Base-by-base conservation (phyloP, 2,329 filamentous ascomycete species). In the Hymenotorrendiella dingleyae region DNA sequence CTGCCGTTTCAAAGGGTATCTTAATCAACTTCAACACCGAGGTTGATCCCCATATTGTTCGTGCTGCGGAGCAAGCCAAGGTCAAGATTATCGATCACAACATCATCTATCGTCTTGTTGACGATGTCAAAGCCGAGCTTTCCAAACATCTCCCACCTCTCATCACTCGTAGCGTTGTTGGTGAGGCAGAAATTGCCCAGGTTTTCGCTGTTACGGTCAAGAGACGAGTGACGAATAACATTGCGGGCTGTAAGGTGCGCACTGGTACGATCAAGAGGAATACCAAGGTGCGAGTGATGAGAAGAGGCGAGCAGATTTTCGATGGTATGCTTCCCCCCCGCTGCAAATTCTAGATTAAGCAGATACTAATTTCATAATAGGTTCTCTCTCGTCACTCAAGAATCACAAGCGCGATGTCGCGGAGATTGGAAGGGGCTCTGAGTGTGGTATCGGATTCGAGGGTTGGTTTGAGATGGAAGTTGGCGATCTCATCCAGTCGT, bases 391-490 rank as follows among this genome's bases (percentile, higher is more conserved):
- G 14, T 86, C 86, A 1, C 78, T 98, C 45, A 96, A 93, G 68
- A 86, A 94, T 58, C 80, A 85, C 63, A 96, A 97, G 73, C 94
- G 94, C 63, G 87, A 96, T 52, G 86, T 93, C 22, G 70, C 72
- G 34, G 87, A 95, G 59, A 93, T 94, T 80, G 81, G 80, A 57
- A 97, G 94, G 67, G 90, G 89, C 45, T 79, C 76, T n/a, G 93
- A 98, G 65, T 98, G 93, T 57, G 93, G 93, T 53, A 82, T 98
- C 53, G 81, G 79, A 40, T 91, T 98, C 57, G 80, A 84, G 3
- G 75, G 72, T 23, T 98, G 88, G 80, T 73, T 84, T 36, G 84
- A 80, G 17, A 84, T 97, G 61, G 64, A 82, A 58, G 71, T 80
- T 11, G 93, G 91, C 21, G 93, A 98, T 66, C 78, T 83, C 62